Conservation (phyloP, 257 asterid species). For the Capsicum baccatum region DNA sequence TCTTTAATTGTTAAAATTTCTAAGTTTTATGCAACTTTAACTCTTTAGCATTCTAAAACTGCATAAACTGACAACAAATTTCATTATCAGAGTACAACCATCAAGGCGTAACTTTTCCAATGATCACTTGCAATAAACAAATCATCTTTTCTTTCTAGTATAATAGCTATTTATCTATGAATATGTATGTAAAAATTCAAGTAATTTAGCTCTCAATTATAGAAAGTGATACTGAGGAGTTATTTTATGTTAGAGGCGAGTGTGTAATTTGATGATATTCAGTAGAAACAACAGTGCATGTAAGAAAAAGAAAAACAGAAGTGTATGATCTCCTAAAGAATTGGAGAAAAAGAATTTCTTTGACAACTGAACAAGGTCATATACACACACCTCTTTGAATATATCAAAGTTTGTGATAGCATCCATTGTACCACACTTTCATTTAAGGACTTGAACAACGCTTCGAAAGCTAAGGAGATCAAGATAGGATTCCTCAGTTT, state of each 20-base stretch:
- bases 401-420: slow-evolving; percentile 2
- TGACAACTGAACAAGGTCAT: background rate
- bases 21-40: too few relatives aligned
- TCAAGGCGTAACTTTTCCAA: background rate
- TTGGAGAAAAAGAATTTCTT: background rate
- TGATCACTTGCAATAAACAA: background rate
- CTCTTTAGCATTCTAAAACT: too few relatives aligned
- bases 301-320: background rate
- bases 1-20: too few relatives aligned
- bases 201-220: background rate
- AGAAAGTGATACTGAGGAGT: background rate
- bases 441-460: too few relatives aligned
- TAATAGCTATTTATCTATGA: background rate
- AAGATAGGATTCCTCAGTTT: too few relatives aligned
- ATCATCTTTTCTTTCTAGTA: background rate
- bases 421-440: too few relatives aligned
- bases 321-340: background rate
- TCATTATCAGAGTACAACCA: too few relatives aligned
- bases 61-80: too few relatives aligned
- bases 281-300: background rate
- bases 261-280: background rate
- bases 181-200: background rate
- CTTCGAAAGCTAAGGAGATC: too few relatives aligned
- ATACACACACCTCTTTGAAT: background rate
- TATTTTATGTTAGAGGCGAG: background rate